phyloP scores from a whole-genome alignment of 768 basidiomycete species.

The Lentinula lateritia region DNA sequence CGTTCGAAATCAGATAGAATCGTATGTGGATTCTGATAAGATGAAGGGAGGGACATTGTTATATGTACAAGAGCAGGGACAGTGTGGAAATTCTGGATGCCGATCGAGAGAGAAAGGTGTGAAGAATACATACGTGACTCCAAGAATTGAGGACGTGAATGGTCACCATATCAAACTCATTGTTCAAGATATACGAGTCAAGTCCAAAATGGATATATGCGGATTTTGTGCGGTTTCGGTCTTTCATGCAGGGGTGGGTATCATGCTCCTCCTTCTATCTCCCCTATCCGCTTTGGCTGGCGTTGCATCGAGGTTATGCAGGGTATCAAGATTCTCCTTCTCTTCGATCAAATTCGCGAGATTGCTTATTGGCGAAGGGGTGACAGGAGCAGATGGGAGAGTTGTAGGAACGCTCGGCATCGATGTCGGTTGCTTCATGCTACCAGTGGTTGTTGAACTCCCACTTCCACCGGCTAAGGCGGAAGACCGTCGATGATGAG shows the following conservation, averaged over 20 bases:
- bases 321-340: slow-evolving; percentile 52
- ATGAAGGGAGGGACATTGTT: neutral
- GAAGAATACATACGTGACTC: neutral
- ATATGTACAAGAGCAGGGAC: slow-evolving; percentile 3
- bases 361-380: slow-evolving; percentile 17
- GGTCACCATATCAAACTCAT: neutral
- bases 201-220: neutral
- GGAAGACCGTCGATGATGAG: slow-evolving; percentile 3
- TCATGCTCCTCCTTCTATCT: slow-evolving; percentile 23
- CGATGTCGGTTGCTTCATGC: neutral
- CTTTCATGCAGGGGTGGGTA: slow-evolving; percentile 24
- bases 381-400: neutral
- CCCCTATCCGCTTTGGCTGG: slow-evolving; percentile 6
- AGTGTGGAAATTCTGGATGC: neutral
- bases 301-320: neutral
- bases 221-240: no score
- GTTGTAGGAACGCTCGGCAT: slow-evolving; percentile 24
- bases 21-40: no score
- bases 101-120: neutral
- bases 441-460: neutral
- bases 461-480: neutral
- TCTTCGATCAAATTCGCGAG: slow-evolving; percentile 34
- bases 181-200: neutral
- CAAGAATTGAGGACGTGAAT: neutral
- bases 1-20: no score